Evolutionary conservation across 1,284 basidiomycete species (phyloP), one percentile per base, ranked within the genome.

Genomic region (Ustilago cynodontis): DNA sequence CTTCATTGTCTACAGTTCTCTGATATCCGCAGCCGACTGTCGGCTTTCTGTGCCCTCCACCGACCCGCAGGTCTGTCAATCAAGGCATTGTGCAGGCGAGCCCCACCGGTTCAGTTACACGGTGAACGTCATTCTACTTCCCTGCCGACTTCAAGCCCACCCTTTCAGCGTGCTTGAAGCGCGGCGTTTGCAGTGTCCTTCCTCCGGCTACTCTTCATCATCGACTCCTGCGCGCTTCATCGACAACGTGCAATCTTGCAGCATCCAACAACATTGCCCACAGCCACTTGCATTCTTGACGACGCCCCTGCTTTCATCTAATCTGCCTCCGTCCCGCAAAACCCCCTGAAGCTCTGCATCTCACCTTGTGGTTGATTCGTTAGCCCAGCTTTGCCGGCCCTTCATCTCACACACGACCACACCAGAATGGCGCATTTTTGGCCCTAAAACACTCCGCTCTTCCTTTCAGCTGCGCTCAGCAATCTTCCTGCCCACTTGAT

Each of bases 281-380:
- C 41, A n/a, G 41, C 41, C 20, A 20, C 11, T 43, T 43, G 8
- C 41, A 4, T 43, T 43, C 11, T 16, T 43, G n/a, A 43, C 18
- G 7, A 11, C 41, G 41, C 18, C 41, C 41, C 41, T 43, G n/a
- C 41, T 20, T 43, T 43, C n/a, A 43, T 43, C 41, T 43, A 18
- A 43, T 43, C 41, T 43, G n/a, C 11, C n/a, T 43, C 41, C n/a
- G 35, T 16, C 14, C 14, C 53, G 29, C 43, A 16, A 47, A 16
- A n/a, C 55, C 53, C n/a, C 58, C 52, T 60, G 24, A 60, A 52
- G 24, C 28, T 53, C 37, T 60, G 65, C 65, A 45, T 43, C n/a
- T n/a, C 31, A 33, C 31, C 31, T 11, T 4, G 11, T 52, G 35
- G 1, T 57, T 50, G 37, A 29, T 18, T 56, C 16, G 24, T 29